Base-by-base conservation (phyloP, 345 rosid genomes). In the Angophora floribunda region DNA sequence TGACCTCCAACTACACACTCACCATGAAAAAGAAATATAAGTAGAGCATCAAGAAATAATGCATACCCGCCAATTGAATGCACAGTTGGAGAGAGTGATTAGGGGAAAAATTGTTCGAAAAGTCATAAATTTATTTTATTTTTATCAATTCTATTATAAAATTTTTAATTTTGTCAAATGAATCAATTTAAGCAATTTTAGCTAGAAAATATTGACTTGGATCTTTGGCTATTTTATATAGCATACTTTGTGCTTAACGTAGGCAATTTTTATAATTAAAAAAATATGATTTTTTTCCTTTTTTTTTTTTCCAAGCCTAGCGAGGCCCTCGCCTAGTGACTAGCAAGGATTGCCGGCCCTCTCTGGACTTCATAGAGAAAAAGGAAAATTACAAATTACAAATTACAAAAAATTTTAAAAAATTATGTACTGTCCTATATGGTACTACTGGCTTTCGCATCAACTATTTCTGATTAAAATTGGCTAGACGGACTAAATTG, bases 141-240 rank as follows among this genome's bases (percentile, higher is more conserved):
- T 55, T 55, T 9, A 55, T 55, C 1, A 55, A 55, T 55, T 55
- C 24, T 21, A 12, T 21, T 55, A 55, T 55, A 22, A 55, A 22
- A 0, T 0, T 55, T 55, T 55, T 2, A 9, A 22, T 55, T 55
- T 55, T 1, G 9, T 55, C 28, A 55, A 55, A 21, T 55, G 24
- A 55, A 1, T 55, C 0, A 21, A 22, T 55, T 55, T 0, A 0
- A 1, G 21, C 1, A 55, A 55, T 55, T 55, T 55, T 55, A 8
- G 0, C 61, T 21, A 0, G 24, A 55, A 55, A 21, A 55, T 55
- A 28, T 22, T 22, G 13, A 55, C 1, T 0, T 4, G 1, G 1
- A 21, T 21, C 28, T 28, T 28, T 9, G 9, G 61, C 9, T 0
- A 12, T 55, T 0, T 55, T 0, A 55, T 2, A 0, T 22, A 26